Percentiles rank a stretch among this genome's conserved stretches.
These are phyloP conservation scores for Fraxinus baroniana DNA, from an alignment of 305 asterid genomes.

Conservation along the genomic window DNA sequence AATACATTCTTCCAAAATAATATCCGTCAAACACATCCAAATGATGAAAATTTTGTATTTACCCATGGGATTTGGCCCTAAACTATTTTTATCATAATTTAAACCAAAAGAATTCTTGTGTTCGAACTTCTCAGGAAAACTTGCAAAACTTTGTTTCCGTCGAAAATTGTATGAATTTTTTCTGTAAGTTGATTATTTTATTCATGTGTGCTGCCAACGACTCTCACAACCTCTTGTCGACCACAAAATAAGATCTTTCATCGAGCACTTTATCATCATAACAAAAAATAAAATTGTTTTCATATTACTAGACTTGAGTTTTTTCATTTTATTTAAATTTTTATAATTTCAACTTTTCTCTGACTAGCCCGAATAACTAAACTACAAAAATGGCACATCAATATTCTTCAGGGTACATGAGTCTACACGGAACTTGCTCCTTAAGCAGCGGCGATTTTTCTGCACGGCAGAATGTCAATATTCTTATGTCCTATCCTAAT, in stretches of 20 bases:
- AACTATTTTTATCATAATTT: neutral
- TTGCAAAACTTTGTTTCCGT: neutral
- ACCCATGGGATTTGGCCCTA: neutral
- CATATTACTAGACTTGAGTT: neutral
- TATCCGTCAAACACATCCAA: neutral
- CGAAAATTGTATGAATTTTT: neutral
- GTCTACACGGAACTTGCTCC: constrained; percentile 29
- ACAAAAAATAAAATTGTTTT: neutral
- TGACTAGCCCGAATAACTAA: neutral
- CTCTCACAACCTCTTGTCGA: neutral
- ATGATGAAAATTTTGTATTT: neutral
- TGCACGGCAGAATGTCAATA: constrained; percentile 25
- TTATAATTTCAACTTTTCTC: neutral
- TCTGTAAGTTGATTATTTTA: neutral
- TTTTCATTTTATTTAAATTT: neutral
- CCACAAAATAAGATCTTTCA: neutral
- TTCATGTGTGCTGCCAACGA: neutral
- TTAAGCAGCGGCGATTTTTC: constrained; percentile 24
- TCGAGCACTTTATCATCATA: neutral
- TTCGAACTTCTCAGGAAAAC: neutral
- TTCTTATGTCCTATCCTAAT: constrained; percentile 29
- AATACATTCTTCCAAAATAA: neutral
- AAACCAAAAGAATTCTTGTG: neutral
- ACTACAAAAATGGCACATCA: neutral
- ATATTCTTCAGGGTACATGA: constrained; percentile 19